Conservation (phyloP, 345 rosid genomes). For the Arabidopsis arenosa region DNA sequence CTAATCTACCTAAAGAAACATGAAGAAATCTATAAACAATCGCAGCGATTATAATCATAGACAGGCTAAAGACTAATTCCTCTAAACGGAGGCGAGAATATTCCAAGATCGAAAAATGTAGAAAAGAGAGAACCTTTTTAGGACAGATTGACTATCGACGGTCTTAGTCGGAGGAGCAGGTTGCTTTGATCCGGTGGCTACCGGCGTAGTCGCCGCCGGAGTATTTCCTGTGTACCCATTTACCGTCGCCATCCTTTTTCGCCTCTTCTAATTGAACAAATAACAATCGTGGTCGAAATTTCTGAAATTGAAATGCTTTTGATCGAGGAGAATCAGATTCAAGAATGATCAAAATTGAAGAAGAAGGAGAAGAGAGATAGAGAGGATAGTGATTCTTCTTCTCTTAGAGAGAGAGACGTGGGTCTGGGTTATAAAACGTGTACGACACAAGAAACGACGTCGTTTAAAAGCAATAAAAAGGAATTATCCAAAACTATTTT, state of each 20-base stretch:
- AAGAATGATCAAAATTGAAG: constrained; percentile 12
- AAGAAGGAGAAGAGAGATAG: constrained; percentile 27
- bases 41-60: background rate
- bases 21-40: constrained; percentile 1
- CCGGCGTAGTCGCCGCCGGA: constrained; percentile 56
- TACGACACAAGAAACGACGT: constrained; percentile 24
- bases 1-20: constrained; percentile 7
- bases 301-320: constrained; percentile 11
- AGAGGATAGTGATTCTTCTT: constrained; percentile 1
- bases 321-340: constrained; percentile 10
- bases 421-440: constrained; percentile 42
- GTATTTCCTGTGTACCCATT: constrained; percentile 79
- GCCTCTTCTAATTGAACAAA: background rate
- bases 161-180: constrained; percentile 59
- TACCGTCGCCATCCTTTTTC: constrained; percentile 57
- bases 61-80: constrained; percentile 1
- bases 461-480: constrained; percentile 17
- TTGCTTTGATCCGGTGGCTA: constrained; percentile 58
- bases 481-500: background rate
- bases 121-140: constrained; percentile 48
- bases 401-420: constrained; percentile 35
- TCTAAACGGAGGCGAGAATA: background rate
- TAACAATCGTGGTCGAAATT: background rate
- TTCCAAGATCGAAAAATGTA: constrained; percentile 22
- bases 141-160: constrained; percentile 83